These are phyloP conservation scores for Hyaloscypha bicolor DNA, from an alignment of 495 filamentous ascomycete genomes.

Conservation along the genomic window DNA sequence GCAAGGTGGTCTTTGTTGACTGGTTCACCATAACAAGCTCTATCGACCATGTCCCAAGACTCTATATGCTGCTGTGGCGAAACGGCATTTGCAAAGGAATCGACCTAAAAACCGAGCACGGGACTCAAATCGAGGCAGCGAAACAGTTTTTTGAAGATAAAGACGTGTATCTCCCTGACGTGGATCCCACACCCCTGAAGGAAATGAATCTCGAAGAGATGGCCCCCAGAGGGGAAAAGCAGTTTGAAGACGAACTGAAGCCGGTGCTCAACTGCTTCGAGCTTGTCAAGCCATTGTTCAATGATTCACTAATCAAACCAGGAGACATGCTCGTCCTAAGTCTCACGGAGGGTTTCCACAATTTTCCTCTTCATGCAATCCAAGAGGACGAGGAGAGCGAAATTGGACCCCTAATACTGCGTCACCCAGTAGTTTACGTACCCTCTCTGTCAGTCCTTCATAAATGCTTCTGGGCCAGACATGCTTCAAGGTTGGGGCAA, in stretches of 20 bases:
- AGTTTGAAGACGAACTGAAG: background rate
- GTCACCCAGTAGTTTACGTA: background rate
- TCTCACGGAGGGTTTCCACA: background rate
- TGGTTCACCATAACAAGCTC: background rate
- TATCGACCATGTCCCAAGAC: background rate
- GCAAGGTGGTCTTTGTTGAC: background rate
- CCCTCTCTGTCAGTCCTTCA: background rate
- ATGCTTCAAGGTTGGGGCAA: background rate
- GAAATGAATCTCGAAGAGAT: background rate
- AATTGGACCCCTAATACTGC: background rate
- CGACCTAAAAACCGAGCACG: background rate
- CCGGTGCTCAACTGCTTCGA: background rate
- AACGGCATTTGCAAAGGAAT: background rate
- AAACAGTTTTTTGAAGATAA: background rate
- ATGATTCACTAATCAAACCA: background rate
- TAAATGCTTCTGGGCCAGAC: background rate
- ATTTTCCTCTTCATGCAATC: background rate
- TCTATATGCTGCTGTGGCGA: background rate
- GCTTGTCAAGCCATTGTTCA: background rate
- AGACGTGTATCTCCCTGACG: background rate
- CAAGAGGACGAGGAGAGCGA: background rate
- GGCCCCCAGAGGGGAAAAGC: background rate
- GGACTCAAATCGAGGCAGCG: background rate
- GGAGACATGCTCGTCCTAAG: background rate
- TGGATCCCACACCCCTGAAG: background rate